Conservation (phyloP, 169 alveolate species). For the Plasmodium vinckei region DNA sequence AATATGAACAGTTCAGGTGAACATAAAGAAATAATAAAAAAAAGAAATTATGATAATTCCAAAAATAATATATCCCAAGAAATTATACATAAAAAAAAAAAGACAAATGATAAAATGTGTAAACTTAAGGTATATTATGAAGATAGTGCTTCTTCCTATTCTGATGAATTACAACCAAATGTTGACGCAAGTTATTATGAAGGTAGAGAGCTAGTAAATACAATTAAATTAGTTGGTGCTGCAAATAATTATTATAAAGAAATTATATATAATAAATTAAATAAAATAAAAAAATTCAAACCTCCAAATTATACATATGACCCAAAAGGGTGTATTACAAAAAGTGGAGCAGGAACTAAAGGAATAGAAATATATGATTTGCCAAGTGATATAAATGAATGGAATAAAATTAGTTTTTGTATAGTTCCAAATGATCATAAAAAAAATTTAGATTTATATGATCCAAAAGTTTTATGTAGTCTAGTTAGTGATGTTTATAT, state of each 20-base stretch:
- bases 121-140: slow-evolving; percentile 24
- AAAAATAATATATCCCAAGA: too few species aligned
- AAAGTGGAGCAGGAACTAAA: slow-evolving; percentile 86
- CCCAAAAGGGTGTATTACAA: slow-evolving; percentile 81
- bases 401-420: slow-evolving; percentile 85
- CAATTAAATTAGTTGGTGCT: slow-evolving; percentile 59
- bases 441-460: slow-evolving; percentile 77
- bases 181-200: slow-evolving; percentile 72
- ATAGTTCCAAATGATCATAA: slow-evolving; percentile 82
- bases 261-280: slow-evolving; percentile 38
- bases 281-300: slow-evolving; percentile 41
- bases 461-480: slow-evolving; percentile 77
- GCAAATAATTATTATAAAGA: slow-evolving; percentile 70
- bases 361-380: slow-evolving; percentile 85
- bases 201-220: slow-evolving; percentile 66
- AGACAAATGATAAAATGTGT: slow-evolving; percentile 1
- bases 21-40: not conserved
- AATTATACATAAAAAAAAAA: not conserved
- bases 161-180: slow-evolving; percentile 55
- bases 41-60: slow-evolving; percentile 14
- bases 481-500: slow-evolving; percentile 85
- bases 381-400: slow-evolving; percentile 82
- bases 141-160: slow-evolving; percentile 41
- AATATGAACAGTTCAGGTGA: slow-evolving; percentile 4
- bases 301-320: slow-evolving; percentile 85